phyloP scores from a whole-genome alignment of 2,329 filamentous ascomycete genomes.

The Aspergillus oerlinghausenensis region DNA sequence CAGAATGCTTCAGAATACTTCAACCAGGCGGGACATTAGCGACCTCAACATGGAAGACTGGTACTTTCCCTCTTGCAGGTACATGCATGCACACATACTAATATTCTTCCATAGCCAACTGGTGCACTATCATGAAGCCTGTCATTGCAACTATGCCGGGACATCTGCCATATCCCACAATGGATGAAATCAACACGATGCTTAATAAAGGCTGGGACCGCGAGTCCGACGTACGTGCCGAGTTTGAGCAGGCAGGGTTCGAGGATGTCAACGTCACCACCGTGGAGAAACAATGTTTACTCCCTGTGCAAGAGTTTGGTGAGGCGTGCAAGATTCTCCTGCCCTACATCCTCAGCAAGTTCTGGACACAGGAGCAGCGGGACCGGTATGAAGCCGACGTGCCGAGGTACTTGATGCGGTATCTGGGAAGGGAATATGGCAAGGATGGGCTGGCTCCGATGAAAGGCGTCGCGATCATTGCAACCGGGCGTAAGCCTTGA shows the following conservation, averaged over 20 bases:
- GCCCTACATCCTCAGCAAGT: conserved; percentile 16
- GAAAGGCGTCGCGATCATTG: conserved; percentile 27
- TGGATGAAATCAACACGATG: conserved; percentile 15
- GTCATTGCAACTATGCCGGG: conserved; percentile 24
- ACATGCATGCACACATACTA: too few species aligned
- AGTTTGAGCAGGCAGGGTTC: conserved; percentile 21
- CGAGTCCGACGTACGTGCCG: conserved; percentile 15
- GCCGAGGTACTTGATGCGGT: conserved; percentile 17
- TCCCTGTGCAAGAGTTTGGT: conserved; percentile 17
- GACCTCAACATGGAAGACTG: conserved; percentile 33
- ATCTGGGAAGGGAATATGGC: conserved; percentile 21
- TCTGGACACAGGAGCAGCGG: conserved; percentile 28
- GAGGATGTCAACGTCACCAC: conserved; percentile 17
- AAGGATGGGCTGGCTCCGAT: conserved; percentile 18
- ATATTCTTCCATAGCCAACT: conserved; percentile 16
- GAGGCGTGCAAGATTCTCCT: conserved; percentile 20
- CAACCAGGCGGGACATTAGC: conserved; percentile 31
- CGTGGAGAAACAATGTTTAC: conserved; percentile 9
- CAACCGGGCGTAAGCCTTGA: conserved; percentile 24
- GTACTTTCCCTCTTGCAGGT: conserved; percentile 7
- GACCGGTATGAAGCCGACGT: conserved; percentile 16
- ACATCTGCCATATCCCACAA: conserved; percentile 21
- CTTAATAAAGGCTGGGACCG: conserved; percentile 21
- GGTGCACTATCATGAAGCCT: conserved; percentile 20
- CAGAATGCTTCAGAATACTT: conserved; percentile 33